Conservation (phyloP, 176 grass and related monocot genomes). For the Guadua angustifolia region DNA sequence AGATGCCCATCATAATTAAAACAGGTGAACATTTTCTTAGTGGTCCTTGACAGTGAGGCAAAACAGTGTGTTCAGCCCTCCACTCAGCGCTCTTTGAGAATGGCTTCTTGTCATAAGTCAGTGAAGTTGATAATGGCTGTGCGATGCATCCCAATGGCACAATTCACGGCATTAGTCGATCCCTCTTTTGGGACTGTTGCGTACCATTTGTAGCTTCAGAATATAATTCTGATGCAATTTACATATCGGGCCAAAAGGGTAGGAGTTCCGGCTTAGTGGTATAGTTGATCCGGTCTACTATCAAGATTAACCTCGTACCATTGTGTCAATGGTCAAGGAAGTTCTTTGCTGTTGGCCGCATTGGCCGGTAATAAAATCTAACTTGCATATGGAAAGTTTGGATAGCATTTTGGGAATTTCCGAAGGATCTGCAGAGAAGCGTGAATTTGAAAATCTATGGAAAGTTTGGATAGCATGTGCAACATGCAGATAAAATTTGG, state of each 20-base stretch:
- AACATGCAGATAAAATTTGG: too few relatives aligned
- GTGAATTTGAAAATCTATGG: too few relatives aligned
- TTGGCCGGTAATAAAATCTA: not conserved
- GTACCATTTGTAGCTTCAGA: not conserved
- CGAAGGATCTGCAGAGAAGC: too few relatives aligned
- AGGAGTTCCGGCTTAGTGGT: not conserved
- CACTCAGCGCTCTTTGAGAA: slow-evolving; percentile 66
- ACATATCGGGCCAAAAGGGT: not conserved
- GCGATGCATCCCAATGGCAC: not conserved
- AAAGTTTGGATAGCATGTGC: too few relatives aligned
- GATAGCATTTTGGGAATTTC: too few relatives aligned
- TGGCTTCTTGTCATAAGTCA: slow-evolving; percentile 53
- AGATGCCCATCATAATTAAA: not conserved
- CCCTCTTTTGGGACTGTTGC: not conserved
- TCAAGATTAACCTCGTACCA: not conserved
- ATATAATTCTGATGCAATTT: not conserved
- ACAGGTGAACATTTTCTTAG: slow-evolving; percentile 72
- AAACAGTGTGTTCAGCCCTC: slow-evolving; percentile 60
- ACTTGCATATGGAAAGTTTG: not conserved
- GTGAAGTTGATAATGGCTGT: slow-evolving; percentile 15
- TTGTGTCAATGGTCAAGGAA: not conserved
- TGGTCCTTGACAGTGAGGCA: slow-evolving; percentile 64
- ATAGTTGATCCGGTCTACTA: not conserved
- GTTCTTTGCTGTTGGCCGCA: not conserved
- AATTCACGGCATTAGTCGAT: not conserved